Evolutionary conservation across 306 rosid genomes (phyloP).

Genomic region (Dryas drummondii): DNA sequence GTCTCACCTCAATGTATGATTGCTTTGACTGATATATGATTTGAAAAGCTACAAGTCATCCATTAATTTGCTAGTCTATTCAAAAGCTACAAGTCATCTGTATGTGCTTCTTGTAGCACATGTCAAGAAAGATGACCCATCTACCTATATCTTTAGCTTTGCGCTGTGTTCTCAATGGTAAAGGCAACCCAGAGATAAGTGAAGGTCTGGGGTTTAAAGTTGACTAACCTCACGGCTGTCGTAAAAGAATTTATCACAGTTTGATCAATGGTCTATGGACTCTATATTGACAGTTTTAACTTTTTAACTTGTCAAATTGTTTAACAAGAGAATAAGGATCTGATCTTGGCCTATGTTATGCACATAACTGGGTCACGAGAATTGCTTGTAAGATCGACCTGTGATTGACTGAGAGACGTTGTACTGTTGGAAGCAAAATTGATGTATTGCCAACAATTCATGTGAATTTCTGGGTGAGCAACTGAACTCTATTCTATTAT

Average conservation of each 20-base stretch:
- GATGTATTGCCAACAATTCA: slow-evolving; percentile 17
- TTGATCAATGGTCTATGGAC: too few relatives aligned
- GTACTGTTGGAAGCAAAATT: slow-evolving; percentile 7
- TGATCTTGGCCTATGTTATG: too few relatives aligned
- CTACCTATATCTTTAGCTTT: not conserved
- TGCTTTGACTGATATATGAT: not conserved
- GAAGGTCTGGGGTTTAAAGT: too few relatives aligned
- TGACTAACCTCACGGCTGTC: too few relatives aligned
- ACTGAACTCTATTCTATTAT: not conserved
- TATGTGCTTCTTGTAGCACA: not conserved
- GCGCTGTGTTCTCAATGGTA: not conserved
- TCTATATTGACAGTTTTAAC: too few relatives aligned
- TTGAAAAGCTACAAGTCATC: not conserved
- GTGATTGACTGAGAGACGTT: slow-evolving; percentile 5
- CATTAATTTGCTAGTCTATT: slow-evolving; percentile 3
- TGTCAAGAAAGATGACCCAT: not conserved
- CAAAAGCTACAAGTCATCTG: not conserved
- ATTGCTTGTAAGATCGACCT: not conserved
- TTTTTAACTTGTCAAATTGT: too few relatives aligned
- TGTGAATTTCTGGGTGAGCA: slow-evolving; percentile 25
- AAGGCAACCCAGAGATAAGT: too few relatives aligned
- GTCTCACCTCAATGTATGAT: not conserved
- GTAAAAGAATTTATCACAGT: too few relatives aligned
- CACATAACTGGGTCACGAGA: slow-evolving; percentile 5
- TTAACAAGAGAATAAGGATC: too few relatives aligned